Evolutionary conservation across 352 stramenopile species (phyloP).

Genomic region (Pythium aquatile): DNA sequence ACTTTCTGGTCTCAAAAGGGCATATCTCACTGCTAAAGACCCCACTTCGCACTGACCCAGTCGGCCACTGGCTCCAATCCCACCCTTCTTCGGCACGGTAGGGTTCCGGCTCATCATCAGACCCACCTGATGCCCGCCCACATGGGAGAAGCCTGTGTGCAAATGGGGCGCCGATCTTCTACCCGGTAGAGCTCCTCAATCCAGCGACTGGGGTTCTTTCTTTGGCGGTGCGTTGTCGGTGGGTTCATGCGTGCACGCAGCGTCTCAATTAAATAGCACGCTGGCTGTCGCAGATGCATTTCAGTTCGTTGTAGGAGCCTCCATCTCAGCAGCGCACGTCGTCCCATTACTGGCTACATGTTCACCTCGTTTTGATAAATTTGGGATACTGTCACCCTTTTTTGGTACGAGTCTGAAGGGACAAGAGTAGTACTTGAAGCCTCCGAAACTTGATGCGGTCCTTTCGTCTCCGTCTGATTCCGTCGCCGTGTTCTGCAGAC

Average conservation of each 20-base stretch:
- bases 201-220: conserved; percentile 1
- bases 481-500: conserved; percentile 18
- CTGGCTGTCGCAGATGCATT: neutral
- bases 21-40: neutral
- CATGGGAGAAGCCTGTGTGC: neutral
- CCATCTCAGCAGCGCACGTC: neutral
- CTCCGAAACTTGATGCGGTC: conserved; percentile 22
- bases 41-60: neutral
- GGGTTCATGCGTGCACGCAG: neutral
- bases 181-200: neutral
- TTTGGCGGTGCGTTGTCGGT: neutral
- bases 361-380: conserved; percentile 15
- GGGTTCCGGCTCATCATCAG: conserved; percentile 7
- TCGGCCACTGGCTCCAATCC: conserved; percentile 4
- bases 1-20: neutral
- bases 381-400: neutral
- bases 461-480: conserved; percentile 22
- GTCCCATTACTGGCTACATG: too few species aligned
- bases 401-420: neutral
- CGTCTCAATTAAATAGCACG: conserved; percentile 1
- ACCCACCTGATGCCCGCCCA: neutral
- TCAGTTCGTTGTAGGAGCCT: neutral
- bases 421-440: conserved; percentile 18
- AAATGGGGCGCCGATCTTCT: neutral
- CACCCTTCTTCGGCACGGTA: conserved; percentile 3